Evolutionary conservation across 2,329 filamentous ascomycete species (phyloP), one percentile per base, ranked within the genome.

Genomic region (Clonostachys byssicola): DNA sequence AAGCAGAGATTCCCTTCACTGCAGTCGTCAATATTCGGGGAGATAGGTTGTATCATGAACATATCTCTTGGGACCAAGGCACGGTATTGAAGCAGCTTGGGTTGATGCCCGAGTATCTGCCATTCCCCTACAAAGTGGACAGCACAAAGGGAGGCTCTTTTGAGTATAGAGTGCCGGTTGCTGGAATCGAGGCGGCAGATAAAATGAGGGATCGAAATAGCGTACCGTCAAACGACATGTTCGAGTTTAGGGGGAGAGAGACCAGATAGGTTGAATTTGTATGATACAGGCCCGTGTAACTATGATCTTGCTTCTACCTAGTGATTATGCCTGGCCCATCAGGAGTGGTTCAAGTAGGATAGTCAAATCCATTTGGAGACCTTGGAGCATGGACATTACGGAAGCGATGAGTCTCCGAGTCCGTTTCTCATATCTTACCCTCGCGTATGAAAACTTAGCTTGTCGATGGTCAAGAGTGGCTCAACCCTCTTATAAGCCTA

Each of bases 41-140:
- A 1, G 82, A 85, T 46, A 71, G 79, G 2, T 61, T 88, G 1
- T 83, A 79, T 49, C 80, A 86, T 47, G 84, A 88, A 56, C 83
- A 86, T 51, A 82, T 88, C 12, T 72, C 76, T 10, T 88, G 84
- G 84, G 84, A 88, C 47, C 83, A 87, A 56, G 80, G 73, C 0
- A 85, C 78, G 1, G 79, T 80, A 9, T 62, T 88, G n/a, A 64
- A 74, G 5, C 82, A 85, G 54, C 56, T 82, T 3, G 81, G 78
- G 0, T 53, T 83, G 41, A 55, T 86, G 47, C 64, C 64, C 2
- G 61, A 87, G 48, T 88, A 81, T 51, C 70, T 88, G 0, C 76
- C 78, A 0, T 88, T 82, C 50, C 83, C 82, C 0, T 79, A 85
- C 13, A 30, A 30, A 30, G 23, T 10, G 23, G 23, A 30, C 2